Conservation (phyloP, 805 yeast genomes). For the Tetrapisispora fleetii region DNA sequence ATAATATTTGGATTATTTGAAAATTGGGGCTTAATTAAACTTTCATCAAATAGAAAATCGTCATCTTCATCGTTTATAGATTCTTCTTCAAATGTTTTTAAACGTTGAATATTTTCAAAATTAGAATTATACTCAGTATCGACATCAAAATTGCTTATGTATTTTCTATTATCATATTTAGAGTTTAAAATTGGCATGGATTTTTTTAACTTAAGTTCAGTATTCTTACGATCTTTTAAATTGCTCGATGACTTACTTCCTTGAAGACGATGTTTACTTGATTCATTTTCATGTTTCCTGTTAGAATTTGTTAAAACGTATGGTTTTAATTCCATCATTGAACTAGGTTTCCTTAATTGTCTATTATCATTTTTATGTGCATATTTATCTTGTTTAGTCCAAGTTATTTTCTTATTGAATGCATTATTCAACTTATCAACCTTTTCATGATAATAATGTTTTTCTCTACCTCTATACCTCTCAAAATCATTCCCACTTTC, state of each 20-base stretch:
- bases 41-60: conserved; percentile 18
- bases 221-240: conserved; percentile 12
- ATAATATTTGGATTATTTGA: conserved; percentile 7
- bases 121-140: background rate
- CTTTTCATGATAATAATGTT: background rate
- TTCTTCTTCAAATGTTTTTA: conserved; percentile 2
- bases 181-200: conserved; percentile 19
- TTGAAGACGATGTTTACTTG: conserved; percentile 8
- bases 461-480: background rate
- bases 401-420: background rate
- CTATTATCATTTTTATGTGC: background rate
- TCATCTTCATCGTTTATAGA: conserved; percentile 12
- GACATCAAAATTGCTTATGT: background rate
- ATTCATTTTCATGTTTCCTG: background rate
- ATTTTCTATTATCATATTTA: background rate
- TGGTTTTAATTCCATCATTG: conserved; percentile 25
- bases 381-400: background rate
- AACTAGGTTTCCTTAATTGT: conserved; percentile 22
- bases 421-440: background rate
- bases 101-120: background rate
- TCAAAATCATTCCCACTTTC: background rate
- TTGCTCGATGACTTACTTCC: conserved; percentile 23
- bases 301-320: background rate
- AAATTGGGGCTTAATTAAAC: conserved; percentile 22
- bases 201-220: conserved; percentile 18